phyloP scores from a whole-genome alignment of 2,329 filamentous ascomycete species.

The Rutstroemia sp. region DNA sequence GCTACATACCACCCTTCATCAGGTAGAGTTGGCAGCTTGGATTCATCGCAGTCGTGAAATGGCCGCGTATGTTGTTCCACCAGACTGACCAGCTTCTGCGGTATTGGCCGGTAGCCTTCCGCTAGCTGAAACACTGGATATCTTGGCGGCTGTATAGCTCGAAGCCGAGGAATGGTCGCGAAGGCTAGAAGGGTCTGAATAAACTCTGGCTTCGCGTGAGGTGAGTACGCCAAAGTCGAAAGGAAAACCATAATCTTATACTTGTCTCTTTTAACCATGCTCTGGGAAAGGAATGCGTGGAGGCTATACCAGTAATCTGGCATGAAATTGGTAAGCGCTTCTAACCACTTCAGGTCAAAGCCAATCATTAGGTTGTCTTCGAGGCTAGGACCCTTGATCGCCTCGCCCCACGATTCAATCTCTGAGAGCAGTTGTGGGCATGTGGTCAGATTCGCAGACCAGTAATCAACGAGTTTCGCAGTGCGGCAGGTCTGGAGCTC shows the following conservation, averaged over 20 bases:
- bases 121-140: neutral
- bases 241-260: conserved; percentile 28
- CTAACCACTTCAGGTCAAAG: too few relatives aligned
- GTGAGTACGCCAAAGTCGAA: conserved; percentile 22
- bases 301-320: conserved; percentile 15
- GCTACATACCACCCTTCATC: too few relatives aligned
- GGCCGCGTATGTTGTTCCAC: too few relatives aligned
- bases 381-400: conserved; percentile 4
- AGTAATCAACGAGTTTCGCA: conserved; percentile 17
- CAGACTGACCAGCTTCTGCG: neutral
- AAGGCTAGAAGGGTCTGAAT: conserved; percentile 29
- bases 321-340: too few relatives aligned
- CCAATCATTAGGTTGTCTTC: too few relatives aligned
- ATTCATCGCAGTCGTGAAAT: too few relatives aligned
- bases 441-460: conserved; percentile 11
- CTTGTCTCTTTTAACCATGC: conserved; percentile 12
- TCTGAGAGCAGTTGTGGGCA: conserved; percentile 16
- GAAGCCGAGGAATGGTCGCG: conserved; percentile 20
- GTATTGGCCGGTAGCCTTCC: conserved; percentile 5
- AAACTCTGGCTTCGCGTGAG: conserved; percentile 17
- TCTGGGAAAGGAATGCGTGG: conserved; percentile 15
- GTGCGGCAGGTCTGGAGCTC: conserved; percentile 13
- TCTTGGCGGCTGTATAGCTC: neutral
- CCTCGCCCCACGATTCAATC: conserved; percentile 16
- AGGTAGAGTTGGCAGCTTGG: too few relatives aligned